Evolutionary conservation across 2,329 filamentous ascomycete genomes (phyloP).

Genomic region (Parastagonospora avenae): DNA sequence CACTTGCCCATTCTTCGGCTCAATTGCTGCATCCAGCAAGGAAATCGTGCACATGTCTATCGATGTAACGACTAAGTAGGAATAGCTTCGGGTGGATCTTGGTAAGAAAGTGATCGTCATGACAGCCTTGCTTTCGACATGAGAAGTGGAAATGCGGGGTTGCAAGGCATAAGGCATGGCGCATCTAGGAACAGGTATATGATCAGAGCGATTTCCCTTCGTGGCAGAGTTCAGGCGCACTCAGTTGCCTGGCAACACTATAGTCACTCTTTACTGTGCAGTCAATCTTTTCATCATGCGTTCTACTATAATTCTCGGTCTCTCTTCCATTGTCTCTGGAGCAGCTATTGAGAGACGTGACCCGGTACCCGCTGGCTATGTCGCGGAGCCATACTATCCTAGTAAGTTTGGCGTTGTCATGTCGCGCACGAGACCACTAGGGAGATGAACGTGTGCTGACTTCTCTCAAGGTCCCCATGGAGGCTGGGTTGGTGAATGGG

Average conservation of each 20-base stretch:
- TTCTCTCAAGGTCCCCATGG: conserved; percentile 62
- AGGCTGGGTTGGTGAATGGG: conserved; percentile 73
- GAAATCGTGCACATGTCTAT: conserved; percentile 1
- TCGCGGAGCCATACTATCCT: conserved; percentile 69
- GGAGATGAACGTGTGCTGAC: neutral
- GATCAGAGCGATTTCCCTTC: conserved; percentile 3
- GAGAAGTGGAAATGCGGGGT: conserved; percentile 9
- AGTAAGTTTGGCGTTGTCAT: conserved; percentile 10
- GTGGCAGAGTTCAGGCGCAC: neutral
- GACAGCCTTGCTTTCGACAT: neutral
- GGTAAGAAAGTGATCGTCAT: conserved; percentile 1
- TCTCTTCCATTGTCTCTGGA: conserved; percentile 25
- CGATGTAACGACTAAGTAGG: conserved; percentile 9
- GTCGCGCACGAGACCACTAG: neutral
- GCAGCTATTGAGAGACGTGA: conserved; percentile 39
- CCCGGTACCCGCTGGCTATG: conserved; percentile 41
- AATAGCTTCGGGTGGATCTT: conserved; percentile 10
- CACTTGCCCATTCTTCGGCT: conserved; percentile 2
- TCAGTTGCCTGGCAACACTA: conserved; percentile 5
- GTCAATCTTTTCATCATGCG: conserved; percentile 23
- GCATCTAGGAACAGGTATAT: conserved; percentile 7
- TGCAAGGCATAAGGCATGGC: conserved; percentile 5
- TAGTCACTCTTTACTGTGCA: conserved; percentile 2
- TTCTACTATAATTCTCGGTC: conserved; percentile 24
- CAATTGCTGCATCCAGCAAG: conserved; percentile 5